Conservation (phyloP, 495 filamentous ascomycete species). For the Penicillium dipodomyicola region DNA sequence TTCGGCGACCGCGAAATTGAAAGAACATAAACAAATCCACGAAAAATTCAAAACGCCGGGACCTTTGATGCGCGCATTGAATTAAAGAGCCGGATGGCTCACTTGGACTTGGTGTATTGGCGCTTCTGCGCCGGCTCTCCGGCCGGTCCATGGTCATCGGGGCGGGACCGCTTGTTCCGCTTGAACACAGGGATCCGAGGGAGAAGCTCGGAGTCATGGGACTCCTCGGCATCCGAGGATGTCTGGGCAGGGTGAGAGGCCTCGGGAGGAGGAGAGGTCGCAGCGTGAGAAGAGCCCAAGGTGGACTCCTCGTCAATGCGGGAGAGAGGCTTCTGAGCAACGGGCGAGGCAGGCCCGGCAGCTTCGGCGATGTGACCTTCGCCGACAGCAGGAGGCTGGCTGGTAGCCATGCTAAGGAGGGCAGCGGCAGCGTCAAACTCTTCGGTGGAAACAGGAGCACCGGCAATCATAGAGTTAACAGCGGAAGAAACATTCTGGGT, state of each 20-base stretch:
- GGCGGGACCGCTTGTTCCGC: conserved; percentile 16
- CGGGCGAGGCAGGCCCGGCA: conserved; percentile 3
- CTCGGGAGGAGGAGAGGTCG: conserved; percentile 1
- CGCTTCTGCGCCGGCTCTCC: conserved; percentile 19
- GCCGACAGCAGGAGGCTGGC: neutral
- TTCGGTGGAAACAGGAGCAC: conserved; percentile 1
- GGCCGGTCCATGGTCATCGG: neutral
- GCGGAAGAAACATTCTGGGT: neutral
- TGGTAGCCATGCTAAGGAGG: conserved; percentile 13
- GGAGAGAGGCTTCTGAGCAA: conserved; percentile 7
- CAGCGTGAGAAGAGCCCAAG: conserved; percentile 8
- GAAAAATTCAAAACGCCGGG: conserved; percentile 1
- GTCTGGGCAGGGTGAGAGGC: neutral
- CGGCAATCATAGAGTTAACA: conserved; percentile 5
- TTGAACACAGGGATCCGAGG: conserved; percentile 9
- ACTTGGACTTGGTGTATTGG: conserved; percentile 14
- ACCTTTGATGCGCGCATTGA: conserved; percentile 4
- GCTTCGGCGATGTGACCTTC: neutral
- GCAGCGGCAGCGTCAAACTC: conserved; percentile 20
- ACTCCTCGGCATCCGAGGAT: neutral
- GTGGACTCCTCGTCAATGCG: conserved; percentile 7
- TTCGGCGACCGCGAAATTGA: neutral
- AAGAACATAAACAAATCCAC: neutral
- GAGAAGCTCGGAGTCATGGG: neutral
- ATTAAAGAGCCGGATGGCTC: conserved; percentile 2